phyloP scores from a whole-genome alignment of 2,329 filamentous ascomycete genomes.

The Amylocarpus encephaloides region DNA sequence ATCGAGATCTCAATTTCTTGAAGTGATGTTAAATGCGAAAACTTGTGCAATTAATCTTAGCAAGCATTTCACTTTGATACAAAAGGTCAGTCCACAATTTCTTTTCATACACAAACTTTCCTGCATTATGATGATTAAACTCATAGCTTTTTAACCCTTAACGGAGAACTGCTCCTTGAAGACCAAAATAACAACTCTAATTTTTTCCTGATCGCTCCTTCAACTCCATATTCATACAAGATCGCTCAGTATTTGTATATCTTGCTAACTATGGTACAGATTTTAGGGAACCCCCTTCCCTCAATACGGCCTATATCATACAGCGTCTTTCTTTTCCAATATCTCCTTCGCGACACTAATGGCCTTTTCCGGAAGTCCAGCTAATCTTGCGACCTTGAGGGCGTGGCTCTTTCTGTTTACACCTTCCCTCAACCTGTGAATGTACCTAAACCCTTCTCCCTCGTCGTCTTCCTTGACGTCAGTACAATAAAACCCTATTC shows the following conservation, averaged over 20 bases:
- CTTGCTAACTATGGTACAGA: slow-evolving; percentile 50
- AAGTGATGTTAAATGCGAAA: slow-evolving; percentile 11
- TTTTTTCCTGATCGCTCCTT: slow-evolving; percentile 29
- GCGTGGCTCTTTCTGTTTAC: slow-evolving; percentile 87
- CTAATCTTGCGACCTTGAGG: slow-evolving; percentile 85
- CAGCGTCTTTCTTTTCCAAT: slow-evolving; percentile 20
- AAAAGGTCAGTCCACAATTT: slow-evolving; percentile 22
- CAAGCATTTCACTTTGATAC: background rate
- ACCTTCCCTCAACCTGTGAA: slow-evolving; percentile 74
- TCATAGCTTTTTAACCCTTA: slow-evolving; percentile 31
- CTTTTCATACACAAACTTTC: slow-evolving; percentile 5
- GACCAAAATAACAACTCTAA: slow-evolving; percentile 33
- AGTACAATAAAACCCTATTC: slow-evolving; percentile 64
- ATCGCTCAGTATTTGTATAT: slow-evolving; percentile 39
- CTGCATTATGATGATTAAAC: slow-evolving; percentile 29
- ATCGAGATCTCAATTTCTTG: background rate
- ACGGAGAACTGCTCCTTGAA: slow-evolving; percentile 31
- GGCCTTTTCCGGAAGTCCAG: slow-evolving; percentile 69
- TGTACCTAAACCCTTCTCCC: slow-evolving; percentile 70
- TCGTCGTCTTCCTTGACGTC: slow-evolving; percentile 67
- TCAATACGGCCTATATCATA: background rate
- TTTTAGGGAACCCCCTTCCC: slow-evolving; percentile 16
- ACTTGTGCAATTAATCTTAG: background rate
- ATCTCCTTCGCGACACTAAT: slow-evolving; percentile 54
- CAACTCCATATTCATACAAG: slow-evolving; percentile 3